Evolutionary conservation across 106 monocot species (phyloP).

Genomic region (Platanthera guangdongensis): DNA sequence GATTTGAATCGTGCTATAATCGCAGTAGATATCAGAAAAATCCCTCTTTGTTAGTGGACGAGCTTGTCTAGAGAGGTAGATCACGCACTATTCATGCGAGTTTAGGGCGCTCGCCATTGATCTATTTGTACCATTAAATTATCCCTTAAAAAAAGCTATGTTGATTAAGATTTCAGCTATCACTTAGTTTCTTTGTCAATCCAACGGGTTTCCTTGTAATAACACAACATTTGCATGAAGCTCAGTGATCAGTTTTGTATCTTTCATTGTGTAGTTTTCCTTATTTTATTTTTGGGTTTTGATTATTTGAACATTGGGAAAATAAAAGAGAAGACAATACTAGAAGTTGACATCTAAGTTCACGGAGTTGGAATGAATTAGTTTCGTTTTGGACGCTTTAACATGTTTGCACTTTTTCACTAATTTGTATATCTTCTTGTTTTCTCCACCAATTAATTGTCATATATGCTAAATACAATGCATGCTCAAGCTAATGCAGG

Average conservation of each 20-base stretch:
- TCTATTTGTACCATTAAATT: conserved; percentile 6
- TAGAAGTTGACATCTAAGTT: too few species aligned
- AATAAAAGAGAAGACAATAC: too few species aligned
- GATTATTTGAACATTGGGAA: neutral
- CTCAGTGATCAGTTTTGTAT: neutral
- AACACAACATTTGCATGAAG: neutral
- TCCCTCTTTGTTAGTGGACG: neutral
- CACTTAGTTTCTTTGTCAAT: neutral
- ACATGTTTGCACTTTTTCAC: too few species aligned
- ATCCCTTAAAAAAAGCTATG: neutral
- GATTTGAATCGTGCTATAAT: neutral
- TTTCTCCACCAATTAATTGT: too few species aligned
- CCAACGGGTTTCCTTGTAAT: neutral
- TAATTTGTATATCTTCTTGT: too few species aligned
- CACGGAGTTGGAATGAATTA: too few species aligned
- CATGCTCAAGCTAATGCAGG: too few species aligned
- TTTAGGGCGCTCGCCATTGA: neutral
- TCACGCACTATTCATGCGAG: neutral
- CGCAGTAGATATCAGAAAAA: neutral
- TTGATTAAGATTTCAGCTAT: conserved; percentile 3
- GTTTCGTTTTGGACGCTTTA: too few species aligned
- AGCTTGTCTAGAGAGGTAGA: neutral
- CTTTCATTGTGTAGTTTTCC: neutral
- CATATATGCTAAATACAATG: too few species aligned
- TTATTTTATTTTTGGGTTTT: neutral